phyloP scores from a whole-genome alignment of 495 filamentous ascomycete genomes.

The Aspergillus sclerotioniger region DNA sequence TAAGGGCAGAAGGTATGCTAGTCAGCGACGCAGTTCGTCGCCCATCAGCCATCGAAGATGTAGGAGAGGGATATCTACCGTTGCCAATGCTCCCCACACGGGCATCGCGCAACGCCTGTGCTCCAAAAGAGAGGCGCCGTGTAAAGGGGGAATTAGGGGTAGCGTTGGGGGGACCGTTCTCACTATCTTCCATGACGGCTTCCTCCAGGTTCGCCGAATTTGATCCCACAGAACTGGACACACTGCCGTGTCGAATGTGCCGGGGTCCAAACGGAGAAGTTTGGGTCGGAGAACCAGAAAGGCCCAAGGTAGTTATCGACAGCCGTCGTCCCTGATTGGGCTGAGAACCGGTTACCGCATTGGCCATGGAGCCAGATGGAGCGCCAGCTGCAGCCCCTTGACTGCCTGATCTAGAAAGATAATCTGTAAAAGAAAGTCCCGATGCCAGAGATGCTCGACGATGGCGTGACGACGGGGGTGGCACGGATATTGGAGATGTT shows the following conservation, averaged over 20 bases:
- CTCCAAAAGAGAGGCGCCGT: conserved; percentile 88
- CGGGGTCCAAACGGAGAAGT: conserved; percentile 49
- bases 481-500: conserved; percentile 47
- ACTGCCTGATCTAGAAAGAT: conserved; percentile 41
- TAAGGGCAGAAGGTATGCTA: conserved; percentile 19
- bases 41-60: conserved; percentile 23
- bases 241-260: conserved; percentile 66
- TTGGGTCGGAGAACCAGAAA: conserved; percentile 74
- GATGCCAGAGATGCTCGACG: conserved; percentile 51
- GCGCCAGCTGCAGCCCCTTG: conserved; percentile 31
- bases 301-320: conserved; percentile 81
- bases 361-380: conserved; percentile 63
- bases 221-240: conserved; percentile 67
- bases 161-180: conserved; percentile 43
- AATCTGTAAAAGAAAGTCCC: conserved; percentile 44
- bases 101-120: conserved; percentile 74
- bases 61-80: conserved; percentile 44
- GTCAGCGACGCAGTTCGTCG: conserved; percentile 26
- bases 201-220: conserved; percentile 80
- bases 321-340: conserved; percentile 75
- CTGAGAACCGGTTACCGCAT: conserved; percentile 60
- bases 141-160: conserved; percentile 72
- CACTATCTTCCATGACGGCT: conserved; percentile 80
- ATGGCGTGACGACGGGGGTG: conserved; percentile 36
- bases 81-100: conserved; percentile 49